Evolutionary conservation across 164 flowering plant species (phyloP), one percentile per base, ranked within the genome.

Genomic region (Macadamia tetraphylla): DNA sequence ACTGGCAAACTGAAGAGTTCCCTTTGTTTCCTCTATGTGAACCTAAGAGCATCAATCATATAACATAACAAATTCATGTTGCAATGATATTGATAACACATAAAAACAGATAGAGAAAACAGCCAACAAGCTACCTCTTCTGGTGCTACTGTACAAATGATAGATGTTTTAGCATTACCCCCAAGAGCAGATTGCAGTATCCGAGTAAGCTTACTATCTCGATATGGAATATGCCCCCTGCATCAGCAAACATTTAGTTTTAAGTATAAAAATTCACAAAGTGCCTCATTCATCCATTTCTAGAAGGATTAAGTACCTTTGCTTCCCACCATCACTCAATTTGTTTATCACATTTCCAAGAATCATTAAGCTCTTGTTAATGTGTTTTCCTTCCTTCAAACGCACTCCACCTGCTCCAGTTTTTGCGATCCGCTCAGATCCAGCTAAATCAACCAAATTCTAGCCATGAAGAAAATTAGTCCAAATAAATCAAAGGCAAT

Each of bases 371-470:
- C 99, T 95, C 86, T 91, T 91, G 77, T 92, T 95, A 11, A 92
- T 95, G 79, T 95, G 72, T 65, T 92, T 92, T 60, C 99, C 99
- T 86, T 95, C 99, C 80, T 89, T 95, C 71, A 95, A 69, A 51
- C 98, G 93, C 66, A 89, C 90, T 67, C 97, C 99, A 51, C 77
- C 99, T 74, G 94, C 96, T 75, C 98, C 98, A 71, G 98, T 95
- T 82, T 95, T 92, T 60, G 97, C 94, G 67, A 92, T 88, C 32
- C 99, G 78, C 74, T 95, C 99, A 29, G 98, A 92, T 29, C 99
- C 99, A 65, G 98, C 98, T 78, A 95, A 81, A 78, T 95, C 99
- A 49, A 95, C 99, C 81, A 95, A 82, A 70, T 95, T 95, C 99
- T 95, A 65, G 15, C 58, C 58, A 14, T 55, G 32, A 43, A 3